Evolutionary conservation across 1,284 basidiomycete species (phyloP), one percentile per base, ranked within the genome.

Genomic region (Heterobasidion irregulare): DNA sequence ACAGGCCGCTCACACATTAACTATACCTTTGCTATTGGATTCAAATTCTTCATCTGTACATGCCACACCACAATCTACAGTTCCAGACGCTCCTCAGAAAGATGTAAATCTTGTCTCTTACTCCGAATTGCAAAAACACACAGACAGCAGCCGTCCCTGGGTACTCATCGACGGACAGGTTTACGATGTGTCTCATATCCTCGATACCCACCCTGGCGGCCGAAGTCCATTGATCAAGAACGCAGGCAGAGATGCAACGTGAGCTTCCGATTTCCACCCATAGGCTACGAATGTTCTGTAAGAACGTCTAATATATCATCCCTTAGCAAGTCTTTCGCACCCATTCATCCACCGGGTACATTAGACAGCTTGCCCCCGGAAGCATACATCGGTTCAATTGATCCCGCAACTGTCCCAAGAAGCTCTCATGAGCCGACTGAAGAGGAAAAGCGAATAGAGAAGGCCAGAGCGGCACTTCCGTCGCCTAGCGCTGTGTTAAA

Each of bases 181-280:
- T 6, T 74, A 69, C 56, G 71, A 73, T 54, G 72, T 80, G 44
- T 80, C 80, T 7, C 70, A 72, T 9, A 79, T 83, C 53, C 58
- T 82, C 50, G 71, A 73, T 33, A 63, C 68, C 49, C 81, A 83
- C 59, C 81, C 81, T 0, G 80, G 78, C 19, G 80, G 80, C 7
- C 66, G 70, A 4, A 71, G 69, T 19, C 70, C 78, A 18, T 74
- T 83, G 50, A 62, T 81, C 44, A 72, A 75, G 53, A 71, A 76
- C 46, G 75, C 79, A 2, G 80, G 80, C 8, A 74, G 72, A 59
- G 80, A 83, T 58, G 79, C 76, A n/a, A 79, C 79, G 73, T 74
- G 58, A 62, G 75, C 53, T 47, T 38, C 47, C 36, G 35, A 16
- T 43, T 48, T 12, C 49, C 35, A 34, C 46, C 51, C 13, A 16